Conservation (phyloP, 2,329 filamentous ascomycete genomes). For the Penicillium polonicum region DNA sequence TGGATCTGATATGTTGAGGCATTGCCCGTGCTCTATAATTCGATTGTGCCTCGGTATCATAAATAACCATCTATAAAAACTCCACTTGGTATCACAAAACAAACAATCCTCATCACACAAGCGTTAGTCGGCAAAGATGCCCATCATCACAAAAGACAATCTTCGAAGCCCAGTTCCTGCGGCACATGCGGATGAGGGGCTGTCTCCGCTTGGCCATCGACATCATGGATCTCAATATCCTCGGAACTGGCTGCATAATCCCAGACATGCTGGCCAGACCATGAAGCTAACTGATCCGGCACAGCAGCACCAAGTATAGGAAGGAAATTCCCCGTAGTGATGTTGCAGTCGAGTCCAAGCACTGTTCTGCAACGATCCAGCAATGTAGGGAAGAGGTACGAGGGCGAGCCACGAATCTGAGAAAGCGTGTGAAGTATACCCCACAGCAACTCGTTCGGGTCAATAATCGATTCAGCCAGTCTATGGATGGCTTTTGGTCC, state of each 20-base stretch:
- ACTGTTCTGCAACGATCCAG: conserved; percentile 34
- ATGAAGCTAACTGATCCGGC: conserved; percentile 14
- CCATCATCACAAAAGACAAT: conserved; percentile 6
- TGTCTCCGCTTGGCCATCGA: conserved; percentile 10
- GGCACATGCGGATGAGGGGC: not conserved
- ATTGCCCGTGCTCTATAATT: not conserved
- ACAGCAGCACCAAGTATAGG: conserved; percentile 19
- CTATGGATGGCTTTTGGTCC: conserved; percentile 28
- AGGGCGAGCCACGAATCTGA: conserved; percentile 41
- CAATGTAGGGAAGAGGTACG: conserved; percentile 37
- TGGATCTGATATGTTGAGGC: not conserved
- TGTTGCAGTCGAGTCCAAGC: conserved; percentile 32
- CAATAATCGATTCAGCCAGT: conserved; percentile 32
- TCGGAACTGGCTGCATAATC: conserved; percentile 9
- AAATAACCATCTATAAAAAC: conserved; percentile 14
- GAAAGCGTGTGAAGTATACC: conserved; percentile 40
- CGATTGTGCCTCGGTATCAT: not conserved
- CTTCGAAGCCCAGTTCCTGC: conserved; percentile 10
- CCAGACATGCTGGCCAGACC: conserved; percentile 21
- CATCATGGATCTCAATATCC: conserved; percentile 4
- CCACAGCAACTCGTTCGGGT: conserved; percentile 40
- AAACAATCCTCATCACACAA: not conserved
- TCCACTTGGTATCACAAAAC: conserved; percentile 21
- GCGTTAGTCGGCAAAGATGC: not conserved
- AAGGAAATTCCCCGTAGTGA: conserved; percentile 32